phyloP scores from a whole-genome alignment of 805 yeast genomes.

The Suhomyces faveliae region DNA sequence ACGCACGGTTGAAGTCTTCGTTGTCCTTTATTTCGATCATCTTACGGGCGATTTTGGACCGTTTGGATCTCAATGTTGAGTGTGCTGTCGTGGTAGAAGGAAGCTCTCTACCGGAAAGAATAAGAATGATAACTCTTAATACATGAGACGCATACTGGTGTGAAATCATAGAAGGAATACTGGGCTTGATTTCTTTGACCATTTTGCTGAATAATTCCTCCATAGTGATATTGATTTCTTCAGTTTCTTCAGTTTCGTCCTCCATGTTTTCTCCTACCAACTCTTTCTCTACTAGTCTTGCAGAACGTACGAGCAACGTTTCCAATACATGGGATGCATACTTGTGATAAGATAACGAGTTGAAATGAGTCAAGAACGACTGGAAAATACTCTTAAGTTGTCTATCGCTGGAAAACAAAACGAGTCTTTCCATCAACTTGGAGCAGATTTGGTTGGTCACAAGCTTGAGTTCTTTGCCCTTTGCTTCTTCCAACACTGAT shows the following conservation, averaged over 20 bases:
- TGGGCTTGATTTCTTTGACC: constrained; percentile 65
- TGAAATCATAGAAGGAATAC: constrained; percentile 54
- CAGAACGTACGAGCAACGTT: constrained; percentile 72
- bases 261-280: constrained; percentile 36
- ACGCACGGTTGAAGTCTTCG: constrained; percentile 64
- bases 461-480: constrained; percentile 85
- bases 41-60: constrained; percentile 84
- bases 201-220: constrained; percentile 64
- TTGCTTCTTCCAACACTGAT: constrained; percentile 80
- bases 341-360: constrained; percentile 78
- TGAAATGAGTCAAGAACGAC: constrained; percentile 71
- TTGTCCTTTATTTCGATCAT: constrained; percentile 86
- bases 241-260: constrained; percentile 30
- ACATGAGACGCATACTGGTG: constrained; percentile 91
- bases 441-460: constrained; percentile 96
- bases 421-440: constrained; percentile 82
- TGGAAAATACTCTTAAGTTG: constrained; percentile 67
- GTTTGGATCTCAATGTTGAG: constrained; percentile 77
- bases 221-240: constrained; percentile 49
- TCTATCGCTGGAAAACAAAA: constrained; percentile 59
- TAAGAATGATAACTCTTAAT: constrained; percentile 65
- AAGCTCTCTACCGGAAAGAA: constrained; percentile 72
- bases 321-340: constrained; percentile 93
- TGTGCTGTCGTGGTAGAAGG: constrained; percentile 70
- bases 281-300: constrained; percentile 75